Conservation (phyloP, 2,329 filamentous ascomycete genomes). For the Neofusicoccum cordaticola region DNA sequence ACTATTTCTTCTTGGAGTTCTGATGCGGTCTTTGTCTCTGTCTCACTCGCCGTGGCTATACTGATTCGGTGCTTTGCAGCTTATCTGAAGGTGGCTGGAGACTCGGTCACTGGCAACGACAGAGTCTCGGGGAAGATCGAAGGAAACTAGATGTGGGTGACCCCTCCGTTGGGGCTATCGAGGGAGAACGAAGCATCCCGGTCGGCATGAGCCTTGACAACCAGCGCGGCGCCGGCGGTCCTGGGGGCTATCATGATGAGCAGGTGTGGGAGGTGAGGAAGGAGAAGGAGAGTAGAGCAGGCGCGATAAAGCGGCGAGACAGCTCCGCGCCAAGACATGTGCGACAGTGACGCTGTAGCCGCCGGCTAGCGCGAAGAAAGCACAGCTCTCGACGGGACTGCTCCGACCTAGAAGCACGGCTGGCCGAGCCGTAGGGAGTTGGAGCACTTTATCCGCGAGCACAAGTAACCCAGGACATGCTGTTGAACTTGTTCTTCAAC, state of each 20-base stretch:
- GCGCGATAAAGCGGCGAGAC: neutral
- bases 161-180: slow-evolving; percentile 57
- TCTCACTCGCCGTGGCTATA: neutral
- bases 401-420: too few relatives aligned
- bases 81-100: slow-evolving; percentile 11
- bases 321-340: neutral
- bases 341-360: neutral
- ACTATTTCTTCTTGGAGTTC: neutral
- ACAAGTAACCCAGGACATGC: too few relatives aligned
- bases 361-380: too few relatives aligned
- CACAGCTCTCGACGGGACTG: too few relatives aligned
- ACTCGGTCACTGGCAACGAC: neutral
- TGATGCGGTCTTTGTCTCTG: neutral
- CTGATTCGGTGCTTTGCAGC: neutral
- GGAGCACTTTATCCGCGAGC: too few relatives aligned
- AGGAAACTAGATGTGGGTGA: slow-evolving; percentile 40
- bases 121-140: slow-evolving; percentile 20
- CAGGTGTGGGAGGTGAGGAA: slow-evolving; percentile 26
- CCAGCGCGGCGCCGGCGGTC: slow-evolving; percentile 26
- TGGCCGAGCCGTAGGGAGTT: too few relatives aligned
- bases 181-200: slow-evolving; percentile 29
- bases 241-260: slow-evolving; percentile 29
- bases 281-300: neutral
- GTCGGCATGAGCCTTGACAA: slow-evolving; percentile 24
- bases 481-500: too few relatives aligned